These are phyloP conservation scores for Ophiostoma ulmi DNA, from an alignment of 2,329 filamentous ascomycete genomes.

Conservation along the genomic window DNA sequence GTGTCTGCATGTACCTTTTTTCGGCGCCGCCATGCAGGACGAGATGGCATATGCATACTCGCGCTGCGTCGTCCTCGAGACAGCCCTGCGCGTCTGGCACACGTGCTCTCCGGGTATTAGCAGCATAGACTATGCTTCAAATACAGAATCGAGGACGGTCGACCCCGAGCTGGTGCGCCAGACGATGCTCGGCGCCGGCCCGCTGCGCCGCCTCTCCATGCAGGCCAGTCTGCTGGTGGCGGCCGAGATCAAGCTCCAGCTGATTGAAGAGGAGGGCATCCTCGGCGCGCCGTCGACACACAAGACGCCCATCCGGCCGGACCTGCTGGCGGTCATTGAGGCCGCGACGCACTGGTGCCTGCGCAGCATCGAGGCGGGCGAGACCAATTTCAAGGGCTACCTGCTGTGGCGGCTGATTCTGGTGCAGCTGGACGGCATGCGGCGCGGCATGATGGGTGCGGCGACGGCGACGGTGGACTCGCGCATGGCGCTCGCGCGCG, in stretches of 20 bases:
- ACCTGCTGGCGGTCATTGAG: not conserved
- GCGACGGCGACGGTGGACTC: constrained; percentile 32
- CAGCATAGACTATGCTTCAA: too few relatives aligned
- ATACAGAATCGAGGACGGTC: not conserved
- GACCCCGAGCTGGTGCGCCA: not conserved
- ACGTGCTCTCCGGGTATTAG: not conserved
- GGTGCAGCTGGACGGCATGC: constrained; percentile 41
- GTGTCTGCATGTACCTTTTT: constrained; percentile 50
- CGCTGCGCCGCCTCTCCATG: not conserved
- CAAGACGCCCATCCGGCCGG: not conserved
- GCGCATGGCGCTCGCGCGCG: not conserved
- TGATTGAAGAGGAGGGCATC: not conserved
- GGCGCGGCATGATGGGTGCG: constrained; percentile 34
- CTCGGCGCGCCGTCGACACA: not conserved
- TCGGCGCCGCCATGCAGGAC: constrained; percentile 37
- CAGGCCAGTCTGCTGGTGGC: not conserved
- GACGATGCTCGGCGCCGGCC: not conserved
- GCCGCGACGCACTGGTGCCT: constrained; percentile 16
- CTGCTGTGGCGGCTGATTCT: constrained; percentile 39
- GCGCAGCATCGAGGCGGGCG: constrained; percentile 29
- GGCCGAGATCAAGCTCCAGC: not conserved
- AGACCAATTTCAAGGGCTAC: constrained; percentile 53
- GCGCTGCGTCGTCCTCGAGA: constrained; percentile 39
- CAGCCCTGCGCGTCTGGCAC: not conserved
- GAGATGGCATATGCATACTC: constrained; percentile 50